Evolutionary conservation across 371 early-diverging fungal genomes (phyloP), one percentile per base, ranked within the genome.

Genomic region (Circinella minor): DNA sequence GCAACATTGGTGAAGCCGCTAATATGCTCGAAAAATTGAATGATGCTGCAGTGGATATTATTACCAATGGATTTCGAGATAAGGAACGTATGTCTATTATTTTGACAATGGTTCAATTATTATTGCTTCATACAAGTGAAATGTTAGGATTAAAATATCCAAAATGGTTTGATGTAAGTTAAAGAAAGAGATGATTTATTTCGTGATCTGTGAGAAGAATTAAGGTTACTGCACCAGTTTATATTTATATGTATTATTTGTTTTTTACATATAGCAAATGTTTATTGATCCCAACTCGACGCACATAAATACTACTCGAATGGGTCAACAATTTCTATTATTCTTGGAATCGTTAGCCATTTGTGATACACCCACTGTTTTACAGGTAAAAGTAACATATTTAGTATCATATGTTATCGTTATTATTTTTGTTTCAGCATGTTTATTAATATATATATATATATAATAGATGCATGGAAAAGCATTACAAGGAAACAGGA

Each of bases 21-120:
- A n/a, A 8, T 51, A 8, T 51, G 8, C 51, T 51, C 51, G 2
- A 51, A 51, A 15, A 51, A 51, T 15, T 51, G n/a, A 51, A 51
- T n/a, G 51, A 51, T 51, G 51, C 51, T 7, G 51, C 51, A 14
- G n/a, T n/a, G n/a, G 7, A 14, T 14, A 15, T 51, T 8, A n/a
- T 51, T n/a, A 51, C 51, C 51, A 51, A 51, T n/a, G 51, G 51
- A 15, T 51, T 51, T 15, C 51, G 51, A 51, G 51, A 51, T 15
- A 51, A 51, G 15, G 51, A 51, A 51, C 14, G 51, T 17, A 8
- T 51, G 8, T 14, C 51, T 17, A 51, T 51, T n/a, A n/a, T 51
- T 15, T 17, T 51, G 15, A 51, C 51, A 5, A 51, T 51, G 51
- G 51, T 51, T 51, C 51, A 51, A n/a, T 51, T 51, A 0, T 51